Percentiles rank a stretch among this genome's conserved stretches.
These are phyloP conservation scores for Annulohypoxylon nitens DNA, from an alignment of 495 filamentous ascomycete species.

Conservation along the genomic window DNA sequence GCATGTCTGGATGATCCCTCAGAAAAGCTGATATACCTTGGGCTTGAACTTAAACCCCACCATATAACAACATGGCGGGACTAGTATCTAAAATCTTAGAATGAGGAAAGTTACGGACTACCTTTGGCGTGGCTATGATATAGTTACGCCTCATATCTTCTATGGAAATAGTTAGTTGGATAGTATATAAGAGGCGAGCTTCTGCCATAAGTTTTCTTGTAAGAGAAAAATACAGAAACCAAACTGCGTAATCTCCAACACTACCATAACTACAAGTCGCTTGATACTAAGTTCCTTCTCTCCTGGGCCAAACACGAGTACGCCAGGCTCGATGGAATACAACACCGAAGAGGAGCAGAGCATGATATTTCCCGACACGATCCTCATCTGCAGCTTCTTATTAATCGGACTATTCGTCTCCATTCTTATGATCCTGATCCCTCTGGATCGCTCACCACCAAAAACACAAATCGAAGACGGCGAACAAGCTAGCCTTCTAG, in stretches of 20 bases:
- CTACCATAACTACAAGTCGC: neutral
- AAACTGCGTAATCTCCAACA: neutral
- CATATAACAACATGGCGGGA: neutral
- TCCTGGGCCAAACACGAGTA: neutral
- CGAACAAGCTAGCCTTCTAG: neutral
- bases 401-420: neutral
- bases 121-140: neutral
- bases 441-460: neutral
- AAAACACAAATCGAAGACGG: neutral
- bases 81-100: neutral
- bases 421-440: neutral
- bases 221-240: neutral
- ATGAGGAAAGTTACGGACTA: neutral
- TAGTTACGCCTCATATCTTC: neutral
- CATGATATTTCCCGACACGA: neutral
- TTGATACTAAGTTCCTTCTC: neutral
- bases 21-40: neutral
- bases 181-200: neutral
- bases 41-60: neutral
- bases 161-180: neutral
- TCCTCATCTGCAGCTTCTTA: neutral
- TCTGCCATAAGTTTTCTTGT: neutral
- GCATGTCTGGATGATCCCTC: neutral
- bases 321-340: neutral
- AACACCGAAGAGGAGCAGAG: neutral